Conservation (phyloP, 2,329 filamentous ascomycete species). For the Beauveria medogensis region DNA sequence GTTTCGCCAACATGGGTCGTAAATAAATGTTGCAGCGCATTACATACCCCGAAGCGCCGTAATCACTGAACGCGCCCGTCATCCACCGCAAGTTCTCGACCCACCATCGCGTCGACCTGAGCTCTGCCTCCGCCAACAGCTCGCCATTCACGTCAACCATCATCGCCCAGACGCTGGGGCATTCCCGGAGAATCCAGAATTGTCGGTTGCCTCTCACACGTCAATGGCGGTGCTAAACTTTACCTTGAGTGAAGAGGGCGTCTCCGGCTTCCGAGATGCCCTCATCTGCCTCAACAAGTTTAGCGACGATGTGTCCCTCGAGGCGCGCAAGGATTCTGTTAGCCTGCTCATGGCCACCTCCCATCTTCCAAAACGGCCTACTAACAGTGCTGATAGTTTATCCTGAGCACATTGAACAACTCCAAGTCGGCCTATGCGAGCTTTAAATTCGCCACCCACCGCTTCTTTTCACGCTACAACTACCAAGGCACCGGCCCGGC, state of each 20-base stretch:
- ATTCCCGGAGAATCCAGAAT: not conserved
- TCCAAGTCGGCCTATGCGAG: conserved; percentile 74
- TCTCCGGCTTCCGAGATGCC: conserved; percentile 62
- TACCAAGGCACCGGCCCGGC: conserved; percentile 48
- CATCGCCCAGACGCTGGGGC: not conserved
- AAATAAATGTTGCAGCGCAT: not conserved
- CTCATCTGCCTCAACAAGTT: conserved; percentile 71
- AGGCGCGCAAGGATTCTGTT: conserved; percentile 62
- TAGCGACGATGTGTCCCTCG: conserved; percentile 69
- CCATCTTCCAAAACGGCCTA: not conserved
- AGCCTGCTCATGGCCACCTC: conserved; percentile 2
- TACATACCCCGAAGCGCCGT: not conserved
- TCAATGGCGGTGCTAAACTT: conserved; percentile 60
- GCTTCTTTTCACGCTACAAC: conserved; percentile 67
- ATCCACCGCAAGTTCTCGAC: not conserved
- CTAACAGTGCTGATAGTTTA: conserved; percentile 41
- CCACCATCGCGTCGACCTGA: not conserved
- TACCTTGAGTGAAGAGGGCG: conserved; percentile 64
- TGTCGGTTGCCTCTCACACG: too few relatives aligned
- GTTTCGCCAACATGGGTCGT: too few relatives aligned
- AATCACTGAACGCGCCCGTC: not conserved
- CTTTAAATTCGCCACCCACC: conserved; percentile 56
- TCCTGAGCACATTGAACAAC: conserved; percentile 68
- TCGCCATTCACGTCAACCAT: not conserved
- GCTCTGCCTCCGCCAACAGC: not conserved